These are phyloP conservation scores for Phytophthora chlamydospora DNA, from an alignment of 352 stramenopile species.

Conservation along the genomic window DNA sequence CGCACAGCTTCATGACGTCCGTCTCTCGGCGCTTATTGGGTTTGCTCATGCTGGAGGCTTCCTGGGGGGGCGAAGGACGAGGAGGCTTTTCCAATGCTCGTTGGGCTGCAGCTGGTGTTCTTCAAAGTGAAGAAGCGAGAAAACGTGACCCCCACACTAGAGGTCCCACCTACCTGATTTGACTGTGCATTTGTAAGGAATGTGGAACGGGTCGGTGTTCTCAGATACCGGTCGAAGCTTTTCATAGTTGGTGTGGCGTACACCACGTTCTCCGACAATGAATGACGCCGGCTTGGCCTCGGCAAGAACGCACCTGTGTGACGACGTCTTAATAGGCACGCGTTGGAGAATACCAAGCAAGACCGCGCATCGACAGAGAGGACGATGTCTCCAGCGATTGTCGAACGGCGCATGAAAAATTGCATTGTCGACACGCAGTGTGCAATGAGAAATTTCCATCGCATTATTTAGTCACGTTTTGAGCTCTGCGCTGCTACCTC, in stretches of 20 bases:
- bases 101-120: slow-evolving; percentile 8
- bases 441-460: slow-evolving; percentile 13
- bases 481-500: slow-evolving; percentile 2
- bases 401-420: slow-evolving; percentile 8
- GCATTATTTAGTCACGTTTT: slow-evolving; percentile 5
- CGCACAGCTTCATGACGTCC: slow-evolving; percentile 92
- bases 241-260: slow-evolving; percentile 32
- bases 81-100: slow-evolving; percentile 19
- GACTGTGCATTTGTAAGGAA: slow-evolving; percentile 39
- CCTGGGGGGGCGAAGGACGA: slow-evolving; percentile 1
- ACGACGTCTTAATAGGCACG: slow-evolving; percentile 10
- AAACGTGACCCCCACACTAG: slow-evolving; percentile 34
- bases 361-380: background rate
- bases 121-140: slow-evolving; percentile 38
- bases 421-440: slow-evolving; percentile 2
- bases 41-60: slow-evolving; percentile 54
- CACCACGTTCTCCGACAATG: slow-evolving; percentile 7
- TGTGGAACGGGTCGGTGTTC: background rate
- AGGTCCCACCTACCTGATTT: slow-evolving; percentile 29
- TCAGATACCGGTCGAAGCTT: slow-evolving; percentile 28
- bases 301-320: background rate
- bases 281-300: background rate
- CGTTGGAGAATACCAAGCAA: slow-evolving; percentile 6
- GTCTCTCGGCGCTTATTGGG: slow-evolving; percentile 87
- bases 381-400: slow-evolving; percentile 8